A percentile compares a stretch with the other conserved stretches of the same genome.
Evolutionary conservation across 2,329 filamentous ascomycete genomes (phyloP).

Genomic region (Gaeumannomyces tritici): DNA sequence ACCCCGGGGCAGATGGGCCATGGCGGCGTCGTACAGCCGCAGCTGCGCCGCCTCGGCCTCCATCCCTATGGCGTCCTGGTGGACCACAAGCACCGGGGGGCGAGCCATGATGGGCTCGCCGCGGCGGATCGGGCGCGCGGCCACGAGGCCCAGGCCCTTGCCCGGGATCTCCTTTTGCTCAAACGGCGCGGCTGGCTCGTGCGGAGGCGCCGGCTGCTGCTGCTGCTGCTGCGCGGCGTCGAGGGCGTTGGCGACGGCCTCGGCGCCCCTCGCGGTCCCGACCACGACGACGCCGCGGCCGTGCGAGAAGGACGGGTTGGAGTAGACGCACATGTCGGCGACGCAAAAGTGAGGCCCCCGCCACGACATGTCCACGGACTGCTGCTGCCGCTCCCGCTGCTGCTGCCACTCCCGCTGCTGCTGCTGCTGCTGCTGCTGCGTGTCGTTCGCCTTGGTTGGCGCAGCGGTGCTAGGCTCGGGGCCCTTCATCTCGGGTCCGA

Average conservation of each 20-base stretch:
- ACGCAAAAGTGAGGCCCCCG: conserved; percentile 9
- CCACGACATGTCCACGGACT: conserved; percentile 4
- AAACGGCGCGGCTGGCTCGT: not conserved
- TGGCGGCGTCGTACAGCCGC: conserved; percentile 18
- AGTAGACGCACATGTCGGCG: conserved; percentile 9
- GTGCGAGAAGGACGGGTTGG: conserved; percentile 7
- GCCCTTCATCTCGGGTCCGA: not conserved
- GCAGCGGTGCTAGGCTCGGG: not conserved
- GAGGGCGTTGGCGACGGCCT: conserved; percentile 7
- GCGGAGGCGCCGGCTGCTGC: no score
- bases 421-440: not conserved
- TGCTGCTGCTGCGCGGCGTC: not conserved
- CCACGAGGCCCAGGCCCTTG: conserved; percentile 15
- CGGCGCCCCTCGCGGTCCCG: conserved; percentile 7
- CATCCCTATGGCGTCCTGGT: not conserved
- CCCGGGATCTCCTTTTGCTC: conserved; percentile 9
- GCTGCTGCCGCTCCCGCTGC: not conserved
- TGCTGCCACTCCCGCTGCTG: no score
- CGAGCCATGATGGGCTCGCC: conserved; percentile 13
- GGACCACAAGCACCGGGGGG: conserved; percentile 12
- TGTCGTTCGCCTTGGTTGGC: not conserved
- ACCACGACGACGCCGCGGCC: conserved; percentile 9
- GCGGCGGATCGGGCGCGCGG: conserved; percentile 9
- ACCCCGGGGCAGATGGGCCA: conserved; percentile 16
- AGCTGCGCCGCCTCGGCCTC: not conserved